These are phyloP conservation scores for Casuarina equisetifolia DNA, from an alignment of 306 rosid species.

Conservation along the genomic window DNA sequence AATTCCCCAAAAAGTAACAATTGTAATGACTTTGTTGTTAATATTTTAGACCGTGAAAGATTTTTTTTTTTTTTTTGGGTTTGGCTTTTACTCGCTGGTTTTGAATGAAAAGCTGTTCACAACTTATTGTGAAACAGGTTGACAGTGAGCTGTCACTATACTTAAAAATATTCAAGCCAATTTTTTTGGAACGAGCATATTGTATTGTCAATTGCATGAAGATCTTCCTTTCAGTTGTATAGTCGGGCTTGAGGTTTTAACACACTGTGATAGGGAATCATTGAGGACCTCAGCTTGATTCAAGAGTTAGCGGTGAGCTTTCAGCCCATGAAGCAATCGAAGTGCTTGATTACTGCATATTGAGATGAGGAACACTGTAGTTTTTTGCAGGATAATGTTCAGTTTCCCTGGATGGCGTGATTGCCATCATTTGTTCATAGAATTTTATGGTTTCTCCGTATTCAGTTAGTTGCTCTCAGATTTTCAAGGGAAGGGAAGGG, in stretches of 20 bases:
- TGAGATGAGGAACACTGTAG: background rate
- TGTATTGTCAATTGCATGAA: constrained; percentile 20
- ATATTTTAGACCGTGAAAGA: constrained; percentile 26
- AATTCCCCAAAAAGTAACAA: constrained; percentile 17
- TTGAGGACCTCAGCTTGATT: background rate
- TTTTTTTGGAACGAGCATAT: background rate
- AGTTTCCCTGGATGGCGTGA: constrained; percentile 14
- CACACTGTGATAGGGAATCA: background rate
- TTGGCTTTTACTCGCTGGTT: constrained; percentile 8
- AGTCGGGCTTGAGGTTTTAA: constrained; percentile 3
- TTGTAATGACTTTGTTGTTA: constrained; percentile 20
- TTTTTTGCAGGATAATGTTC: constrained; percentile 16
- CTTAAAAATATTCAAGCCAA: constrained; percentile 1
- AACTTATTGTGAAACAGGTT: constrained; percentile 22
- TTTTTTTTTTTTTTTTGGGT: constrained; percentile 3
- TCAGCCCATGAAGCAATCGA: background rate
- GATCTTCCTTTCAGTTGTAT: constrained; percentile 4
- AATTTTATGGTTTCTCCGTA: background rate
- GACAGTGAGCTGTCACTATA: constrained; percentile 27
- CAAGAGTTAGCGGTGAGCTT: constrained; percentile 8
- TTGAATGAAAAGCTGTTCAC: constrained; percentile 30
- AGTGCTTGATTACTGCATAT: constrained; percentile 16
- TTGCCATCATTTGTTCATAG: constrained; percentile 1
- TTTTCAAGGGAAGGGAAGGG: background rate
- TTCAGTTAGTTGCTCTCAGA: constrained; percentile 1